Base-by-base conservation (phyloP, 1,284 basidiomycete genomes). In the Blastosporella zonata region DNA sequence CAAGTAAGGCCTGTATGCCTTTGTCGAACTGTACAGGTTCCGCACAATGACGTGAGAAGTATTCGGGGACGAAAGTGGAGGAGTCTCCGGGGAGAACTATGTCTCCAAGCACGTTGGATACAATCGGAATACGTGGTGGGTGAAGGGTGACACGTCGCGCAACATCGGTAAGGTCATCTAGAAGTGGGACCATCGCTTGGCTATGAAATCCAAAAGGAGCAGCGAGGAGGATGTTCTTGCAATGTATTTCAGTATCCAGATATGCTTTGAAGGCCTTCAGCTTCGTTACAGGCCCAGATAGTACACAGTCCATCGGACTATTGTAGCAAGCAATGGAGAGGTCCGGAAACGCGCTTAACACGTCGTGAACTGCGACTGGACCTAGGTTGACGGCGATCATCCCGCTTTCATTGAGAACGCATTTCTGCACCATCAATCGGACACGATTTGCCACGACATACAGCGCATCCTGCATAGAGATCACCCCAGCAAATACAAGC, bases 201-300 rank as follows among this genome's bases (percentile, higher is more conserved):
- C 80, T 83, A 63, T 89, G 86, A 58, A 78, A 84, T 3, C 77
- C 85, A 50, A 79, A 84, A 1, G 79, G 78, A 7, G 84, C 76
- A 2, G 67, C 55, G 1, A 88, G 68, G 34, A 73, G 56, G 5
- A 68, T 60, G 43, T 63, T 71, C 56, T 73, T 76, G 60, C 68
- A 70, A 2, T 60, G 57, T 1, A 65, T 55, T 5, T 62, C 47
- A 10, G 43, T 41, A 47, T 75, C 69, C 28, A 84, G 60, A 49
- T 73, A 57, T 0, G 48, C 46, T 49, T 75, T 71, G 27, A 87
- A 68, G 0, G 51, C 52, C 17, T 59, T 55, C n/a, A 86, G 63
- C 43, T 72, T 67, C 12, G 57, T 52, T 5, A 75, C 46, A 0
- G 76, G 68, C 1, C 86, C 84, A 2, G 81, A 74, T 20, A 87